Conservation (phyloP, 2,329 filamentous ascomycete genomes). For the Teratosphaeria gauchensis region DNA sequence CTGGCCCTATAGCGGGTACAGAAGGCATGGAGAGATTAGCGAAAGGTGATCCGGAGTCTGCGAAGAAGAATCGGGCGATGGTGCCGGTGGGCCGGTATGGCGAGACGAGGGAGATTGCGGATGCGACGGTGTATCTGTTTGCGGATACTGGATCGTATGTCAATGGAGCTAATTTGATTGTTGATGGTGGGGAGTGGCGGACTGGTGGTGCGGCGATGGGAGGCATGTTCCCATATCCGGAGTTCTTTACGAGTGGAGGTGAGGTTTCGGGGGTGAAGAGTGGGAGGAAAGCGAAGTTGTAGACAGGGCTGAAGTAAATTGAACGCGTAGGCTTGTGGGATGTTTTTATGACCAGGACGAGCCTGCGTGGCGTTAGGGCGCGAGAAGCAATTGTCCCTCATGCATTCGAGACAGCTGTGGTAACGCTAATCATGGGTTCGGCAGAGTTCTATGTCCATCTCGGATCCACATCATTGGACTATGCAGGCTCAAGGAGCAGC, state of each 20-base stretch:
- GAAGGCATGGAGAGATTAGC: slow-evolving; percentile 48
- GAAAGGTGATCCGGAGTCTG: slow-evolving; percentile 21
- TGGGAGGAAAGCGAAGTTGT: slow-evolving; percentile 36
- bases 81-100: slow-evolving; percentile 72
- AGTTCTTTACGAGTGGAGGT: slow-evolving; percentile 47
- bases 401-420: too few species aligned
- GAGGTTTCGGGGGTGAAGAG: slow-evolving; percentile 49
- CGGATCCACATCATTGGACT: too few species aligned
- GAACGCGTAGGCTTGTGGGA: too few species aligned
- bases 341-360: too few species aligned
- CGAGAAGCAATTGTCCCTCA: too few species aligned
- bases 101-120: slow-evolving; percentile 75
- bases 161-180: slow-evolving; percentile 71
- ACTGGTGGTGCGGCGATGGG: slow-evolving; percentile 27
- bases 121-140: slow-evolving; percentile 84
- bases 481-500: too few species aligned
- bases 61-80: slow-evolving; percentile 20
- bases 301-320: background rate
- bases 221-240: slow-evolving; percentile 43
- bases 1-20: slow-evolving; percentile 75
- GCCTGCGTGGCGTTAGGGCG: too few species aligned
- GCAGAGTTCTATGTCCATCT: too few species aligned
- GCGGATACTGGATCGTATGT: slow-evolving; percentile 78
- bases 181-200: slow-evolving; percentile 46
- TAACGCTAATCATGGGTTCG: too few species aligned